phyloP scores from a whole-genome alignment of 768 basidiomycete species.

The Glaciozyma martinii region DNA sequence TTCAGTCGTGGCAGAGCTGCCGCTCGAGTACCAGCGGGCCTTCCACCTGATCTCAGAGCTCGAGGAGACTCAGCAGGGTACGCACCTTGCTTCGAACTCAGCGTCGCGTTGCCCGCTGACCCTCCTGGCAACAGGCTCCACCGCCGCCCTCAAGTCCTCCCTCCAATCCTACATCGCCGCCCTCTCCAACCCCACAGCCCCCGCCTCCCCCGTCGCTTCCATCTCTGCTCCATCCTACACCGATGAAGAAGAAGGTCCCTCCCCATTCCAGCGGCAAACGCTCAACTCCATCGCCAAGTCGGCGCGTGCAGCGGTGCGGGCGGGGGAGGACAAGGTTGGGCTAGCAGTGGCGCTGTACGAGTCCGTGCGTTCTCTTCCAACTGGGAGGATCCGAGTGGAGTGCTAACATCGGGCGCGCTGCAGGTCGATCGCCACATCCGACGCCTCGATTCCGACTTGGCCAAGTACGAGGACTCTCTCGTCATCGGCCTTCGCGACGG shows the following conservation, averaged over 20 bases:
- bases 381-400: too few species aligned
- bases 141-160: neutral
- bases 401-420: too few species aligned
- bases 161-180: neutral
- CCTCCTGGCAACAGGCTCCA: neutral
- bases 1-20: constrained; percentile 67
- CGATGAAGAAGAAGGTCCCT: constrained; percentile 3
- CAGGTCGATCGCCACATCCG: constrained; percentile 74
- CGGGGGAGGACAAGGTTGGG: constrained; percentile 62
- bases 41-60: constrained; percentile 62
- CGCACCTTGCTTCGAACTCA: constrained; percentile 13
- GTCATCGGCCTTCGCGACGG: constrained; percentile 50
- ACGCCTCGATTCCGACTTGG: constrained; percentile 64
- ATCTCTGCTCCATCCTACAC: neutral
- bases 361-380: constrained; percentile 44
- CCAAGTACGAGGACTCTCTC: constrained; percentile 53
- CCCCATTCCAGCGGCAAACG: neutral
- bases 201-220: neutral
- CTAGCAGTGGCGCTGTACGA: constrained; percentile 62
- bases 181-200: neutral
- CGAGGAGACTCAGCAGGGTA: constrained; percentile 58
- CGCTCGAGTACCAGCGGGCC: constrained; percentile 62
- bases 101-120: neutral
- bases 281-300: neutral
- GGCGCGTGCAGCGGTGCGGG: neutral